Conservation (phyloP, 192 early-diverging fungal species). For the Coemansia interrupta region DNA sequence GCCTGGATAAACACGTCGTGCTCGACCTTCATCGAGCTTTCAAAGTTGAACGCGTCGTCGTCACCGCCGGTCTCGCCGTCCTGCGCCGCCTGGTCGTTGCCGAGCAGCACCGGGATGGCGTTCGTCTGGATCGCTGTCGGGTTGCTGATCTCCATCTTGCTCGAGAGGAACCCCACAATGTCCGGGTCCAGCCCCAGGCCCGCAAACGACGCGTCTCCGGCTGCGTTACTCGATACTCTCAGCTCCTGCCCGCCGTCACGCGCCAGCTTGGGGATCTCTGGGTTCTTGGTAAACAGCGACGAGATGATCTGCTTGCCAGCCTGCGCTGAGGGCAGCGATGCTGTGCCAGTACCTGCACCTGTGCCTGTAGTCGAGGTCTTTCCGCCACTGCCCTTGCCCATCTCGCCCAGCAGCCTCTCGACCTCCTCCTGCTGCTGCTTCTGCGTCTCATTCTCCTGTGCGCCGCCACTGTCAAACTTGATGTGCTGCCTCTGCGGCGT, state of each 20-base stretch:
- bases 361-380: constrained; percentile 9
- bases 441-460: not conserved
- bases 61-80: constrained; percentile 2
- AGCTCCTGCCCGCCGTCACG: constrained; percentile 22
- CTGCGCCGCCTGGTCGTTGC: not conserved
- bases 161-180: constrained; percentile 63
- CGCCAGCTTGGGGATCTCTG: constrained; percentile 48
- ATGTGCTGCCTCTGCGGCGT: not conserved
- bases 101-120: constrained; percentile 34
- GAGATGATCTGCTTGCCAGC: constrained; percentile 63
- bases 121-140: constrained; percentile 90
- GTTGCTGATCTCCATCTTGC: constrained; percentile 68
- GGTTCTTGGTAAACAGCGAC: constrained; percentile 78
- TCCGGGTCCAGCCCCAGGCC: constrained; percentile 75
- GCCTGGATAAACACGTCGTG: constrained; percentile 89
- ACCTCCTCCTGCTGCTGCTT: constrained; percentile 38
- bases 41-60: constrained; percentile 42
- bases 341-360: constrained; percentile 14
- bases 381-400: constrained; percentile 7
- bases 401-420: constrained; percentile 22
- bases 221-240: constrained; percentile 43
- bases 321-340: constrained; percentile 52
- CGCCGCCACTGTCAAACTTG: not conserved
- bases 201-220: constrained; percentile 59
- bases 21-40: constrained; percentile 44